phyloP scores from a whole-genome alignment of 345 rosid genomes.

The Ceriops tagal region DNA sequence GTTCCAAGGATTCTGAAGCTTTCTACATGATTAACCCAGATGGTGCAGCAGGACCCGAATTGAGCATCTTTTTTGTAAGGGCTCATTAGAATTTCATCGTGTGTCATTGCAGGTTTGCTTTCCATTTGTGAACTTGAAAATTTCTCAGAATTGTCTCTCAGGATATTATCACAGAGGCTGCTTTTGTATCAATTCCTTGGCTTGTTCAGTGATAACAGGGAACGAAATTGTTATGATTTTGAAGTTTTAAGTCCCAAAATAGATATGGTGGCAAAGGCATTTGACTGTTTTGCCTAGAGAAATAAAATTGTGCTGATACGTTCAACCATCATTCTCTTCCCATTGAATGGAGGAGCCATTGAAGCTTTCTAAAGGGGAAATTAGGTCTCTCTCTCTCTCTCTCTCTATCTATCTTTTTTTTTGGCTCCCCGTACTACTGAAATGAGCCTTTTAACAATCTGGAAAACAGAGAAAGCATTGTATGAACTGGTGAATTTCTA shows the following conservation, averaged over 20 bases:
- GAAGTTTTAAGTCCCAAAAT: background rate
- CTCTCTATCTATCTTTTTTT: too few species aligned
- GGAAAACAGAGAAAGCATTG: too few species aligned
- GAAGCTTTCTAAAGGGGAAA: too few species aligned
- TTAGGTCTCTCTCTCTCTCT: too few species aligned
- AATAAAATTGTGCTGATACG: too few species aligned
- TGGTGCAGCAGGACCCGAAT: constrained; percentile 77
- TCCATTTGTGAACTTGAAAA: too few species aligned
- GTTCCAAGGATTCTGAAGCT: constrained; percentile 91
- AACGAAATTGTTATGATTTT: background rate
- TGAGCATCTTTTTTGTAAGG: constrained; percentile 86
- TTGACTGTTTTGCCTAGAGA: background rate
- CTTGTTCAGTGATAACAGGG: background rate
- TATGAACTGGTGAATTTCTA: too few species aligned
- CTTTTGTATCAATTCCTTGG: background rate
- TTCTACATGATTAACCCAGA: constrained; percentile 94
- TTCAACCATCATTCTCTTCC: too few species aligned
- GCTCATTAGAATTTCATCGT: constrained; percentile 33
- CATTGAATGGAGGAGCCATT: too few species aligned
- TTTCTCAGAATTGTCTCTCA: too few species aligned
- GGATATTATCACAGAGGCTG: background rate
- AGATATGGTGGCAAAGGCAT: background rate
- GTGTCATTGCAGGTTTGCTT: background rate
- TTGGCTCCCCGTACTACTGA: too few species aligned
- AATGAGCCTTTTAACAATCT: too few species aligned